Conservation (phyloP, 805 yeast species). For the Debaryomyces maramus region DNA sequence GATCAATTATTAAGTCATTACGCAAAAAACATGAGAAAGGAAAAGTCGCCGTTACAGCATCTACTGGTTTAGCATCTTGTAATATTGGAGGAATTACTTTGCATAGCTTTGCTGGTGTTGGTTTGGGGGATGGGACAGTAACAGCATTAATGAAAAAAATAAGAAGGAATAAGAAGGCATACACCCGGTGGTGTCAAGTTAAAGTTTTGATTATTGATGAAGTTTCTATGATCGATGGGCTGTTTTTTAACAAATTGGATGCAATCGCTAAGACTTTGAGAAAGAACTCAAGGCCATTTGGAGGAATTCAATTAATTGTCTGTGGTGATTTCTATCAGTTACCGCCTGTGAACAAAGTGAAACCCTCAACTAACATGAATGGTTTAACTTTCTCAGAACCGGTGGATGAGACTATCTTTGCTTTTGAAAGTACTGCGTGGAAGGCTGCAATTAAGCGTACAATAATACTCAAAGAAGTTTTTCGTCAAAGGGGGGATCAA, state of each 20-base stretch:
- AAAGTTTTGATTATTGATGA: conserved; percentile 74
- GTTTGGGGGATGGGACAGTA: conserved; percentile 60
- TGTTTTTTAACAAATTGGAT: conserved; percentile 62
- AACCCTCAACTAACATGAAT: conserved; percentile 12
- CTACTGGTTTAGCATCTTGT: conserved; percentile 83
- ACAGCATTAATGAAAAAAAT: conserved; percentile 51
- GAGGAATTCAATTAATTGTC: conserved; percentile 73
- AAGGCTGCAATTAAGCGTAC: conserved; percentile 53
- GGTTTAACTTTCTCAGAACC: conserved; percentile 27
- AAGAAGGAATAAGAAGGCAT: conserved; percentile 49
- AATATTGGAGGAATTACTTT: conserved; percentile 78
- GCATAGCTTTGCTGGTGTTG: conserved; percentile 78
- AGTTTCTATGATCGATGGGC: conserved; percentile 77
- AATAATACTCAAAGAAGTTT: conserved; percentile 61
- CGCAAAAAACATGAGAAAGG: conserved; percentile 45
- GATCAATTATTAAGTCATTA: conserved; percentile 57
- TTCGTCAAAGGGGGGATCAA: conserved; percentile 75
- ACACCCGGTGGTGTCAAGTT: conserved; percentile 54
- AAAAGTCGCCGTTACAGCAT: conserved; percentile 74
- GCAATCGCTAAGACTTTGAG: conserved; percentile 55
- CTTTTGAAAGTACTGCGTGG: conserved; percentile 71
- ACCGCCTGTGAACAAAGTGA: conserved; percentile 61
- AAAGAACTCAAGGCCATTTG: conserved; percentile 57
- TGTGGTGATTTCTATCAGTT: conserved; percentile 84
- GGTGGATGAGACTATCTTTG: conserved; percentile 40